Evolutionary conservation across 108 stramenopile species (phyloP).

Genomic region (Chaetoceros tenuissimus): DNA sequence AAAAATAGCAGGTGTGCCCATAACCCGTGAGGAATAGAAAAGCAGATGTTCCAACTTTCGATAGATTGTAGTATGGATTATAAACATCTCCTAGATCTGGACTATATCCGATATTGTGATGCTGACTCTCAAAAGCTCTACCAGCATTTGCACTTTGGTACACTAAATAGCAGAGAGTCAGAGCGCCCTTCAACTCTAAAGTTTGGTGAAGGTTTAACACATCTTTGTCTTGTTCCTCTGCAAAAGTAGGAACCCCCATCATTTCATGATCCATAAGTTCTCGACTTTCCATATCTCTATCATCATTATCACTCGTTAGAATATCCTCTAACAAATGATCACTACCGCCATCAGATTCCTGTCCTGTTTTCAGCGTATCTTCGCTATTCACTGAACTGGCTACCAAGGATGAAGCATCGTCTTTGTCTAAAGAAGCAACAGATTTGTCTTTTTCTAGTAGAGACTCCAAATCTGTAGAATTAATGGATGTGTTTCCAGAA

Average conservation of each 20-base stretch:
- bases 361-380: not conserved
- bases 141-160: constrained; percentile 58
- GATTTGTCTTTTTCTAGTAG: too few species aligned
- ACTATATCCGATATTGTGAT: too few species aligned
- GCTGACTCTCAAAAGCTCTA: too few species aligned
- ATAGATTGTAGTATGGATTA: constrained; percentile 68
- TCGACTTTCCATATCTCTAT: constrained; percentile 7
- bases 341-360: not conserved
- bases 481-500: too few species aligned
- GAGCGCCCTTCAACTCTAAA: constrained; percentile 80
- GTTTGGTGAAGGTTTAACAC: constrained; percentile 74
- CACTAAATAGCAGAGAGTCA: too few species aligned
- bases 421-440: too few species aligned
- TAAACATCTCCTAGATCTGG: too few species aligned
- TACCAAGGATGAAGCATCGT: too few species aligned
- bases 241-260: too few species aligned
- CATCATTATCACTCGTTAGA: constrained; percentile 16
- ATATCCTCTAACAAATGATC: constrained; percentile 5
- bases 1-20: constrained; percentile 73
- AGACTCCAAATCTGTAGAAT: too few species aligned
- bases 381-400: too few species aligned
- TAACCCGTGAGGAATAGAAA: constrained; percentile 85
- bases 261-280: too few species aligned
- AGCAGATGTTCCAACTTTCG: constrained; percentile 61
- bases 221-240: constrained; percentile 14